These are phyloP conservation scores for Cardamine occulta DNA, from an alignment of 345 rosid species.

Conservation along the genomic window DNA sequence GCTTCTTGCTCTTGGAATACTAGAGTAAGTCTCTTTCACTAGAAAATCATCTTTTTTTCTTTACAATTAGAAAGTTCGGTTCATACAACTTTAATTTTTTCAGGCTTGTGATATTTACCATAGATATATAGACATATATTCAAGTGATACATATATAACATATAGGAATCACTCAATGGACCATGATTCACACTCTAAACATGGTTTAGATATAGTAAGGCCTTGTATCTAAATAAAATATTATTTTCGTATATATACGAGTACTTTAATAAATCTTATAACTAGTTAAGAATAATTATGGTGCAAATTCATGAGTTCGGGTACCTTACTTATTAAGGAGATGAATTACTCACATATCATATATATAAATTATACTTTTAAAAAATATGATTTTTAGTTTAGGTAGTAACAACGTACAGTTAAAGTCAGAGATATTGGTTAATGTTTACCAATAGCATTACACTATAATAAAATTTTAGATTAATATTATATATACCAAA, in stretches of 20 bases:
- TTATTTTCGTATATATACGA: background rate
- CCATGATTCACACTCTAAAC: constrained; percentile 18
- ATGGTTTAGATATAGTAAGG: constrained; percentile 9
- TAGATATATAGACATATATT: background rate
- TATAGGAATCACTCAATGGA: background rate
- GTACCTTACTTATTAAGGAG: constrained; percentile 19
- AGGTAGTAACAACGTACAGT: background rate
- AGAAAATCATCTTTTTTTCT: constrained; percentile 6
- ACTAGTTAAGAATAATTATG: background rate
- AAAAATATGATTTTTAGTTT: background rate
- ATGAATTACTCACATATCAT: background rate
- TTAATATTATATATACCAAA: background rate
- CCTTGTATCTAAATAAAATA: background rate
- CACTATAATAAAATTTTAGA: background rate
- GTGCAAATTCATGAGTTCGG: constrained; percentile 19
- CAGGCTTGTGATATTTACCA: background rate
- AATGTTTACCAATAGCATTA: background rate
- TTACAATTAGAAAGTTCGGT: constrained; percentile 33
- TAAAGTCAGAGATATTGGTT: background rate
- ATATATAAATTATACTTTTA: too few species aligned
- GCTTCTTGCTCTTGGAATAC: constrained; percentile 70
- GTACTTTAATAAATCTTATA: background rate
- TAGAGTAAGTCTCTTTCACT: constrained; percentile 66
- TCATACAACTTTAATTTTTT: constrained; percentile 15
- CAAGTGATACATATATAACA: background rate